Evolutionary conservation across 768 basidiomycete species (phyloP).

Genomic region (Trametes cubensis): DNA sequence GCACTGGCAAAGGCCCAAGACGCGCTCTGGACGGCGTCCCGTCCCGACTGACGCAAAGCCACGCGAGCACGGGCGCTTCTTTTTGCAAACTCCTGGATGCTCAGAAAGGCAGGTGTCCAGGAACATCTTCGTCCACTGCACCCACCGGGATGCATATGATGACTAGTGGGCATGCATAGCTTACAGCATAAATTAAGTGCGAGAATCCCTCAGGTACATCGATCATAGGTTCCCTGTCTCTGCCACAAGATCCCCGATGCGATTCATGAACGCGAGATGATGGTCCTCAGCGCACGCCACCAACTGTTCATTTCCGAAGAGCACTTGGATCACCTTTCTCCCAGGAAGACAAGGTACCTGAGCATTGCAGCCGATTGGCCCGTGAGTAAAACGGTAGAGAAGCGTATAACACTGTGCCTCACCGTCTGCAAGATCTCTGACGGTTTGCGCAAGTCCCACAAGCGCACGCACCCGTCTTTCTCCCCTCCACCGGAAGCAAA

Average conservation of each 20-base stretch:
- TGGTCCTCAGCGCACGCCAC: constrained; percentile 45
- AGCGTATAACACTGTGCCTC: constrained; percentile 24
- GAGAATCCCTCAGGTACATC: too few relatives aligned
- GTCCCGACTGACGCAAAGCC: constrained; percentile 8
- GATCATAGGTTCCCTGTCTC: too few relatives aligned
- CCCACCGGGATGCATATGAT: neutral
- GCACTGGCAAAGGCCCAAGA: neutral
- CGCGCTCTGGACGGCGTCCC: neutral
- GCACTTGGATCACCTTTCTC: constrained; percentile 44
- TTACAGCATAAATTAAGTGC: neutral
- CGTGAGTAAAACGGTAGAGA: too few relatives aligned
- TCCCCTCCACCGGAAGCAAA: constrained; percentile 48
- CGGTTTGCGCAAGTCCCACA: constrained; percentile 53
- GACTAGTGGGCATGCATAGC: neutral
- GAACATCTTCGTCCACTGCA: neutral
- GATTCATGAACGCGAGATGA: constrained; percentile 37
- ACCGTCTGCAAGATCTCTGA: constrained; percentile 26
- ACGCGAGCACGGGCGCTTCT: constrained; percentile 1
- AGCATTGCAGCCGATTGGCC: neutral
- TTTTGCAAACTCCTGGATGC: neutral
- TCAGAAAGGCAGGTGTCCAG: constrained; percentile 6
- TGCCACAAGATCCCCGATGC: neutral
- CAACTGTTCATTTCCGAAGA: constrained; percentile 37
- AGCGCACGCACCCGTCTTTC: constrained; percentile 42
- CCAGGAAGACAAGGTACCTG: constrained; percentile 41